phyloP scores from a whole-genome alignment of 306 rosid genomes.

The Echinosophora koreensis region DNA sequence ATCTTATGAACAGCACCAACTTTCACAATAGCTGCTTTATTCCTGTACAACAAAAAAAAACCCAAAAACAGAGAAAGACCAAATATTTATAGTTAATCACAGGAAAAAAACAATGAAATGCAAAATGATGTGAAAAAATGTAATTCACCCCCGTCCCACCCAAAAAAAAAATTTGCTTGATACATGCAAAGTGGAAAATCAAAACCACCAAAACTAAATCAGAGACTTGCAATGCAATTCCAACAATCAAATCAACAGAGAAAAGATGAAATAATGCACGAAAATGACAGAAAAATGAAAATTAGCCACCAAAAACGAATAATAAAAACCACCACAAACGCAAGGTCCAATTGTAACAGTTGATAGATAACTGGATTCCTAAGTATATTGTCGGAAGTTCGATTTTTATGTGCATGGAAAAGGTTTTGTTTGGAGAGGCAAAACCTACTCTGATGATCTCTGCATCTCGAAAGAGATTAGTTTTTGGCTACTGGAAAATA shows the following conservation, averaged over 20 bases:
- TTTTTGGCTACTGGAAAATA: too few species aligned
- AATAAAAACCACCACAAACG: not conserved
- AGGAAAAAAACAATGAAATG: conserved; percentile 4
- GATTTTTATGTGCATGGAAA: too few species aligned
- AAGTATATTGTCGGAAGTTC: too few species aligned
- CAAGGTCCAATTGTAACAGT: too few species aligned
- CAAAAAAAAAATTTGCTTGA: not conserved
- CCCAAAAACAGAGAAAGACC: not conserved
- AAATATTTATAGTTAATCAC: conserved; percentile 1
- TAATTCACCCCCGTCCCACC: not conserved
- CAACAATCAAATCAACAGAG: conserved; percentile 10
- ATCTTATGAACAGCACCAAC: conserved; percentile 91
- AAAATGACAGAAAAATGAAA: conserved; percentile 38
- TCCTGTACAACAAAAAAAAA: conserved; percentile 65
- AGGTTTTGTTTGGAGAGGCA: too few species aligned
- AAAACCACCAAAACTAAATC: conserved; percentile 26
- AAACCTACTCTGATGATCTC: too few species aligned
- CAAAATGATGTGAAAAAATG: conserved; percentile 1
- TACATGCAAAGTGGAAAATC: conserved; percentile 1
- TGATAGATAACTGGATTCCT: too few species aligned
- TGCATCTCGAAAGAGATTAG: too few species aligned
- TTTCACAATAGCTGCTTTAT: conserved; percentile 92
- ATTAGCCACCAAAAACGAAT: not conserved
- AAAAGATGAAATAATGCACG: conserved; percentile 40
- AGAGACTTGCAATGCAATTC: conserved; percentile 31